Conservation (phyloP, 2,329 filamentous ascomycete species). For the Epichloe baconii region DNA sequence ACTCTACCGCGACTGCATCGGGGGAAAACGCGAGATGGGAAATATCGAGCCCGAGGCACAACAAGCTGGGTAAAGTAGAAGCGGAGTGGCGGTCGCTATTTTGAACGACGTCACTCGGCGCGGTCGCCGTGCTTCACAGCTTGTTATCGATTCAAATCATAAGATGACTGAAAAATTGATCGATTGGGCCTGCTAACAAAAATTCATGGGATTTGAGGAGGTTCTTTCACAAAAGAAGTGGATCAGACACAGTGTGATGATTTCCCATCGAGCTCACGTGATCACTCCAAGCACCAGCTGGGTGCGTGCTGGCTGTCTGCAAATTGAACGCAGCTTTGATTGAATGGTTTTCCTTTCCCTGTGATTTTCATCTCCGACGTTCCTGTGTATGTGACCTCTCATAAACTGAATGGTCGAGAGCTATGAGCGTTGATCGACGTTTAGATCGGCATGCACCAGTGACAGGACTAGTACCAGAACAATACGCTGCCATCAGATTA, state of each 20-base stretch:
- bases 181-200: neutral
- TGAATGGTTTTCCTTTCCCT: too few species aligned
- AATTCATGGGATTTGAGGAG: constrained; percentile 10
- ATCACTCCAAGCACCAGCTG: neutral
- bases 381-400: neutral
- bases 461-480: neutral
- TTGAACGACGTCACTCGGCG: neutral
- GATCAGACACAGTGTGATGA: neutral
- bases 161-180: neutral
- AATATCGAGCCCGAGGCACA: neutral
- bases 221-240: constrained; percentile 9
- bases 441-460: neutral
- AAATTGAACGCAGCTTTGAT: too few species aligned
- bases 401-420: too few species aligned
- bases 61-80: neutral
- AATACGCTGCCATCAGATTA: too few species aligned
- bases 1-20: constrained; percentile 8
- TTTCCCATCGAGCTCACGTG: constrained; percentile 8
- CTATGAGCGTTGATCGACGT: neutral
- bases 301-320: too few species aligned
- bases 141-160: constrained; percentile 5
- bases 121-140: constrained; percentile 3
- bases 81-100: neutral
- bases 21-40: neutral
- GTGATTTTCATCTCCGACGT: neutral